phyloP scores from a whole-genome alignment of 2,329 filamentous ascomycete genomes.

The Xylaria sp. region DNA sequence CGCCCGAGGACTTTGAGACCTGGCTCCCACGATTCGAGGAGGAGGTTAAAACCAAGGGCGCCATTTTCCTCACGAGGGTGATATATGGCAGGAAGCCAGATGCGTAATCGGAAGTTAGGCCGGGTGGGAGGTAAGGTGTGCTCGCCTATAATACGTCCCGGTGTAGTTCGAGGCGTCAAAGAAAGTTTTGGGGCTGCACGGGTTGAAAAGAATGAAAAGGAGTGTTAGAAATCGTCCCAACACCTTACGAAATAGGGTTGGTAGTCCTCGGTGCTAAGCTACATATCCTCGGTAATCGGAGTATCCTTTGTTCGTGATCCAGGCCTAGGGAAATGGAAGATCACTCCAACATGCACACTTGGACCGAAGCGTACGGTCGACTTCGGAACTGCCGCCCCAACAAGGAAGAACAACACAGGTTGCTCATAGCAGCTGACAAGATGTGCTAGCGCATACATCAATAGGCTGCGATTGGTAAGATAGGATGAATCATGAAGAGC shows the following conservation, averaged over 20 bases:
- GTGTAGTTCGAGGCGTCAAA: too few species aligned
- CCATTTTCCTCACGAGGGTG: constrained; percentile 3
- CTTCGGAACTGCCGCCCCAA: constrained; percentile 15
- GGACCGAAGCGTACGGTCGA: background rate
- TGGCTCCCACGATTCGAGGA: constrained; percentile 11
- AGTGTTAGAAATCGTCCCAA: too few species aligned
- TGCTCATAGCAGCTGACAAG: constrained; percentile 1
- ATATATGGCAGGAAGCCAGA: constrained; percentile 13
- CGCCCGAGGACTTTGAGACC: constrained; percentile 10
- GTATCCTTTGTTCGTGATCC: too few species aligned
- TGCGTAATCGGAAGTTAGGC: too few species aligned
- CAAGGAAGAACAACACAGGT: constrained; percentile 4
- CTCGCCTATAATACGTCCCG: too few species aligned
- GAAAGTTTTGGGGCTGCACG: too few species aligned
- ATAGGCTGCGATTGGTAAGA: constrained; percentile 22
- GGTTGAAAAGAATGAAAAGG: too few species aligned
- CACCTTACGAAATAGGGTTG: too few species aligned
- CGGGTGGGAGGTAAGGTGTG: too few species aligned
- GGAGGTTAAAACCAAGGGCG: constrained; percentile 11
- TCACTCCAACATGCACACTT: background rate
- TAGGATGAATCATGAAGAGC: constrained; percentile 15
- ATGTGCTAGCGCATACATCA: constrained; percentile 3
- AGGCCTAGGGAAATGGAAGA: background rate
- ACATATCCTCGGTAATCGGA: too few species aligned
- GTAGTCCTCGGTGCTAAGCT: too few species aligned